A percentile compares a stretch with the other conserved stretches of the same genome.
Evolutionary conservation across 495 filamentous ascomycete species (phyloP).

Genomic region (Aspergillus saccharolyticus): DNA sequence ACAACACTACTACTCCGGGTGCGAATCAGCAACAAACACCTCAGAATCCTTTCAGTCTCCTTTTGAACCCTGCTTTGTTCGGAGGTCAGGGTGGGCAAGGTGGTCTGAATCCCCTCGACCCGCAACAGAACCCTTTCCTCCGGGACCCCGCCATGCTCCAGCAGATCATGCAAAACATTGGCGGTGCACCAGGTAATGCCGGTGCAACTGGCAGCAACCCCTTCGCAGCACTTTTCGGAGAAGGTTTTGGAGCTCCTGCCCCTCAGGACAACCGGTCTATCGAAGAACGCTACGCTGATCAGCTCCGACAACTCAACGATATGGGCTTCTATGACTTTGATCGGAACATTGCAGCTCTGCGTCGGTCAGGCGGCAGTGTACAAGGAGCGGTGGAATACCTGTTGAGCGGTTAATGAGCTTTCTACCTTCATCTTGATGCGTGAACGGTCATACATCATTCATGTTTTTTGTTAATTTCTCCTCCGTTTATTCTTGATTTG

Average conservation of each 20-base stretch:
- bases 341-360: constrained; percentile 80
- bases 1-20: constrained; percentile 22
- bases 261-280: constrained; percentile 74
- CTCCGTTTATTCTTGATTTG: neutral
- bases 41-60: constrained; percentile 50
- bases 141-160: constrained; percentile 45
- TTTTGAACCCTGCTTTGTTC: constrained; percentile 46
- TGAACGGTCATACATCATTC: neutral
- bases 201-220: constrained; percentile 31
- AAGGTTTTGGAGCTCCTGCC: constrained; percentile 36
- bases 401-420: constrained; percentile 29
- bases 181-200: constrained; percentile 29
- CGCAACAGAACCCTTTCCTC: constrained; percentile 43
- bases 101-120: constrained; percentile 42
- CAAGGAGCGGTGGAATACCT: constrained; percentile 87
- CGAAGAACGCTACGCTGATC: constrained; percentile 87
- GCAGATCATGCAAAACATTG: constrained; percentile 46
- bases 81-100: constrained; percentile 25
- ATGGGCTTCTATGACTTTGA: constrained; percentile 99
- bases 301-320: constrained; percentile 90
- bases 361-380: constrained; percentile 87
- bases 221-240: constrained; percentile 37
- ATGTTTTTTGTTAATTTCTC: neutral
- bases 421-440: constrained; percentile 13
- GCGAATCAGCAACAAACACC: constrained; percentile 25